These are phyloP conservation scores for Lepiota venenata DNA, from an alignment of 768 basidiomycete genomes.

Conservation along the genomic window DNA sequence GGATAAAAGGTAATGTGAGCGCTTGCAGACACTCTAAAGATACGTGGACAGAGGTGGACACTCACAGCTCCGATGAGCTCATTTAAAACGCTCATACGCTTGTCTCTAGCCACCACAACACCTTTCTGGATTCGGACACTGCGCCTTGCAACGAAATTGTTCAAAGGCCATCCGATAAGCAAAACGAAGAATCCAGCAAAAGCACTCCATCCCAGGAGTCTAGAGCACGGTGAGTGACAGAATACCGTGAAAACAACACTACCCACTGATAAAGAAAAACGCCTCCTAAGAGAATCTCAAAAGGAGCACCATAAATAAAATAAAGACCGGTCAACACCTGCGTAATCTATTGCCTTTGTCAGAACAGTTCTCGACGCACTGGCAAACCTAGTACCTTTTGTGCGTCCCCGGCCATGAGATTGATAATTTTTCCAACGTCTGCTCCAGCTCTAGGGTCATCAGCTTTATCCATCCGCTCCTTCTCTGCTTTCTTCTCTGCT, in stretches of 20 bases:
- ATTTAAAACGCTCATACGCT: conserved; percentile 73
- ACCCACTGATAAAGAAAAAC: conserved; percentile 74
- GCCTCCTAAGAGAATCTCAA: conserved; percentile 73
- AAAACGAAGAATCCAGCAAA: conserved; percentile 76
- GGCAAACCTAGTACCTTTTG: conserved; percentile 43
- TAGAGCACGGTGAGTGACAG: conserved; percentile 19
- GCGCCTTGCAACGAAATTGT: conserved; percentile 59
- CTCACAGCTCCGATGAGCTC: conserved; percentile 70
- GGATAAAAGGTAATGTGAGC: not conserved
- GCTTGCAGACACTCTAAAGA: not conserved
- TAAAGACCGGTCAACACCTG: conserved; percentile 54
- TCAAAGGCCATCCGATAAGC: conserved; percentile 65
- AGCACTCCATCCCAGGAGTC: conserved; percentile 64
- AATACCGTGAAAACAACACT: not conserved
- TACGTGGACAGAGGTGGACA: conserved; percentile 8
- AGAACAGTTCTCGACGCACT: not conserved
- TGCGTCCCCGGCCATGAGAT: conserved; percentile 82
- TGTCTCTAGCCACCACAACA: conserved; percentile 59
- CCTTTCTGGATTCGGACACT: conserved; percentile 61
- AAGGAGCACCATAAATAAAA: conserved; percentile 71
- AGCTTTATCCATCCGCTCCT: conserved; percentile 35
- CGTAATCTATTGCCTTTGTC: conserved; percentile 32
- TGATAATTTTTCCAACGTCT: conserved; percentile 87
- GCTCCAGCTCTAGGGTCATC: conserved; percentile 73
- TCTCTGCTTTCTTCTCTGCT: conserved; percentile 32